These are phyloP conservation scores for Exserohilum turcica DNA, from an alignment of 2,329 filamentous ascomycete species.

Conservation along the genomic window DNA sequence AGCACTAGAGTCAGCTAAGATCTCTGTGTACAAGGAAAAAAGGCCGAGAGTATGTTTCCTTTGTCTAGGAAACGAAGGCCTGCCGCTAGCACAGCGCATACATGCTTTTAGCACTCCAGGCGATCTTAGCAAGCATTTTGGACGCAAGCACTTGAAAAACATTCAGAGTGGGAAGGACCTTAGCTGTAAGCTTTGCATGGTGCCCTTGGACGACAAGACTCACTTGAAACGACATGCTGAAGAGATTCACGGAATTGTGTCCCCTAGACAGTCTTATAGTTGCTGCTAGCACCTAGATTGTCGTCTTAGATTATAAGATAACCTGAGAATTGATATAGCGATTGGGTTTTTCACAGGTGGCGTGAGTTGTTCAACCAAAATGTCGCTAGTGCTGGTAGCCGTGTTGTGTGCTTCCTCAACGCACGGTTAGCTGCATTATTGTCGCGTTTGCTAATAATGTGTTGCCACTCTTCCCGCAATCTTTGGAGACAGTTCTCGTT, in stretches of 20 bases:
- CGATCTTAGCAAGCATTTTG: conserved; percentile 23
- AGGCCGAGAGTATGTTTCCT: conserved; percentile 23
- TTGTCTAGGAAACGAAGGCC: conserved; percentile 18
- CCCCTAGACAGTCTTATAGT: conserved; percentile 3
- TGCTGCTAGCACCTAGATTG: conserved; percentile 1
- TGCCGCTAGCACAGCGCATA: conserved; percentile 8
- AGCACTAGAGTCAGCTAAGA: conserved; percentile 20
- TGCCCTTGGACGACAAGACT: conserved; percentile 9
- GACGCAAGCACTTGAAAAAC: conserved; percentile 14
- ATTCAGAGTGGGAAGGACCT: conserved; percentile 2
- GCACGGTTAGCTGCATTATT: neutral
- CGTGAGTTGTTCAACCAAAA: neutral
- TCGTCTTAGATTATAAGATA: neutral
- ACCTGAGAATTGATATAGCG: neutral
- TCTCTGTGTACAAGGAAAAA: conserved; percentile 18
- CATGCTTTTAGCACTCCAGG: conserved; percentile 14
- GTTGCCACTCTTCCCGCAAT: neutral
- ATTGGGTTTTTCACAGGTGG: neutral
- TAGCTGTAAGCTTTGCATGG: conserved; percentile 13
- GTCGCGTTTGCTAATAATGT: neutral
- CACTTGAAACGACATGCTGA: conserved; percentile 11
- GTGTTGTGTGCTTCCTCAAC: neutral
- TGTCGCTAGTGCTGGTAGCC: neutral
- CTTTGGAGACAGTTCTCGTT: neutral
- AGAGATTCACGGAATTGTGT: conserved; percentile 9